Conservation (phyloP, 306 rosid genomes). For the Sesbania bispinosa region DNA sequence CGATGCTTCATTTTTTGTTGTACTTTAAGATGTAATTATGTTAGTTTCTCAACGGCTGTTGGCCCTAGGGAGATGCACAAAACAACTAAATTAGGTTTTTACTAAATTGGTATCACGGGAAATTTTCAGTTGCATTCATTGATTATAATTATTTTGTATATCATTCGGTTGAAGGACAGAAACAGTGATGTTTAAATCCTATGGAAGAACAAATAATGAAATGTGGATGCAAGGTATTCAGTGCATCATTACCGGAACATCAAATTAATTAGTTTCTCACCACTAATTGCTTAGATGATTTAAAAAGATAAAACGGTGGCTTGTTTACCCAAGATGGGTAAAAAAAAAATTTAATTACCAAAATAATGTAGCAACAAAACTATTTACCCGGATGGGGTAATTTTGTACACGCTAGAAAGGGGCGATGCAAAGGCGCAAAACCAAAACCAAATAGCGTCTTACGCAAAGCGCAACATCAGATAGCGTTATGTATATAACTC, state of each 20-base stretch:
- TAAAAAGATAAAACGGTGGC: no score
- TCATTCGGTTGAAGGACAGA: not conserved
- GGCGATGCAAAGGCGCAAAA: no score
- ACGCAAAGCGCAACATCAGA: no score
- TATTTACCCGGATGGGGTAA: no score
- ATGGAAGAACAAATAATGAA: not conserved
- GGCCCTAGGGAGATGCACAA: slow-evolving; percentile 10
- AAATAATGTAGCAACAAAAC: no score
- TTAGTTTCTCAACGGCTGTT: slow-evolving; percentile 19
- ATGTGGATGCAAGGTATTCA: not conserved
- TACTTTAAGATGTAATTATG: slow-evolving; percentile 17
- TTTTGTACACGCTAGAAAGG: no score
- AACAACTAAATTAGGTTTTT: not conserved
- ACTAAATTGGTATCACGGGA: not conserved
- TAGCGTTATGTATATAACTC: no score
- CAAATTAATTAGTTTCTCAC: not conserved
- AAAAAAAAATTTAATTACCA: no score
- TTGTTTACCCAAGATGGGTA: no score
- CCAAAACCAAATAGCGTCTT: no score
- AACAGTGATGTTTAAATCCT: not conserved
- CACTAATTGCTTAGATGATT: not conserved
- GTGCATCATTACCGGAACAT: not conserved
- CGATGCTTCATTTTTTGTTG: not conserved
- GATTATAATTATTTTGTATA: not conserved
- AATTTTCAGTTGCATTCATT: not conserved